A percentile compares a stretch with the other conserved stretches of the same genome.
These are phyloP conservation scores for Lenwebbia sp. DNA, from an alignment of 345 rosid species.

Conservation along the genomic window DNA sequence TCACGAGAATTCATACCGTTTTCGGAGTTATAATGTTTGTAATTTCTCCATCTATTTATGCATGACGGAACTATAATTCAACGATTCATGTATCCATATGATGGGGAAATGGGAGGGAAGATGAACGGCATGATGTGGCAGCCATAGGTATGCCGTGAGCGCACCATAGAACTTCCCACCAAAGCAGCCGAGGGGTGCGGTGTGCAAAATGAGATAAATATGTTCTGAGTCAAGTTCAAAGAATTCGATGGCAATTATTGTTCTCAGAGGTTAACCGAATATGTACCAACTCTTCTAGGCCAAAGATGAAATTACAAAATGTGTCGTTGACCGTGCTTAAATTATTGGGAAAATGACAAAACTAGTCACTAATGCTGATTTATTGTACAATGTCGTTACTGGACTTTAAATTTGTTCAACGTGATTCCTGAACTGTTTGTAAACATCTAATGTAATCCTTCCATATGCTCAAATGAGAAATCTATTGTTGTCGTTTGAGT, in stretches of 20 bases:
- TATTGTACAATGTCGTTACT: accelerated
- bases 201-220: background rate
- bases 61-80: background rate
- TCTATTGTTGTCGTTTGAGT: background rate
- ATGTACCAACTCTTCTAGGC: background rate
- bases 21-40: background rate
- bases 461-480: background rate
- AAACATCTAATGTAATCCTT: accelerated
- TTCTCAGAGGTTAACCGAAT: background rate
- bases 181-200: background rate
- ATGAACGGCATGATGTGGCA: background rate
- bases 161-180: background rate
- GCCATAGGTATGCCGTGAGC: background rate
- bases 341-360: background rate
- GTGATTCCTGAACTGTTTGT: accelerated
- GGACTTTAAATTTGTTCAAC: background rate
- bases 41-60: background rate
- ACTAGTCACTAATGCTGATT: no score
- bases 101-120: background rate
- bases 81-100: background rate
- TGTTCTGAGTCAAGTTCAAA: background rate
- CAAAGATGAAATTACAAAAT: background rate
- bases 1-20: background rate
- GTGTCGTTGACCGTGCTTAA: background rate
- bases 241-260: background rate